phyloP scores from a whole-genome alignment of 768 basidiomycete species.

The Gelatoporia subvermispora region DNA sequence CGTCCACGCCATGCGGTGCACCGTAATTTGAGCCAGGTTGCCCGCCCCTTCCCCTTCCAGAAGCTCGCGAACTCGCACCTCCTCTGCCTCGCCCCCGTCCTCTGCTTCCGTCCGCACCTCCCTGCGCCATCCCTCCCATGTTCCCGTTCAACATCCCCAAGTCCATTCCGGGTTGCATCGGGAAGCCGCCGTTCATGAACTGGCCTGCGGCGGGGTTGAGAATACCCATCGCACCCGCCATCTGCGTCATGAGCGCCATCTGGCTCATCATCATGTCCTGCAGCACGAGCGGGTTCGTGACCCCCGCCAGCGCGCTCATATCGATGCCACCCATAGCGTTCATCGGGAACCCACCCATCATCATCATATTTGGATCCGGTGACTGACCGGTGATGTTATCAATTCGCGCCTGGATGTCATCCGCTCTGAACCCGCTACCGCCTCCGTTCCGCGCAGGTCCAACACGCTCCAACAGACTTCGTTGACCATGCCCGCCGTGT shows the following conservation, averaged over 20 bases:
- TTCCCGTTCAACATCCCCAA: conserved; percentile 42
- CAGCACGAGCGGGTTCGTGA: conserved; percentile 64
- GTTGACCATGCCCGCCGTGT: conserved; percentile 26
- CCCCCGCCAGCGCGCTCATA: conserved; percentile 54
- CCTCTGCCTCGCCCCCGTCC: conserved; percentile 28
- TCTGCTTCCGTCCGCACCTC: conserved; percentile 35
- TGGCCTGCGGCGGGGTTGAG: conserved; percentile 56
- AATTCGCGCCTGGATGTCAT: conserved; percentile 76
- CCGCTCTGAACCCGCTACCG: conserved; percentile 22
- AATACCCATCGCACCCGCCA: conserved; percentile 81
- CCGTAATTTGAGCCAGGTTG: conserved; percentile 16
- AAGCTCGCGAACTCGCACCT: conserved; percentile 12
- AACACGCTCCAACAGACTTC: conserved; percentile 81
- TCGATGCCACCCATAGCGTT: conserved; percentile 47
- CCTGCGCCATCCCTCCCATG: conserved; percentile 28
- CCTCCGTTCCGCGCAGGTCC: conserved; percentile 34
- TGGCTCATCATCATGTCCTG: conserved; percentile 92
- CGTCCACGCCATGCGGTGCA: conserved; percentile 6
- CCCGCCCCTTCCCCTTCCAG: conserved; percentile 17
- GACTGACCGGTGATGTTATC: conserved; percentile 68
- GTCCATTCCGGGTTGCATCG: conserved; percentile 49
- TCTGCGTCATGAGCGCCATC: conserved; percentile 91
- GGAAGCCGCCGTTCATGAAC: conserved; percentile 54
- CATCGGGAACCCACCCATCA: conserved; percentile 35
- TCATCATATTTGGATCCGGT: conserved; percentile 44